Evolutionary conservation across 73 alveolate species (phyloP), one percentile per base, ranked within the genome.

Genomic region (Tetrahymena borealis): DNA sequence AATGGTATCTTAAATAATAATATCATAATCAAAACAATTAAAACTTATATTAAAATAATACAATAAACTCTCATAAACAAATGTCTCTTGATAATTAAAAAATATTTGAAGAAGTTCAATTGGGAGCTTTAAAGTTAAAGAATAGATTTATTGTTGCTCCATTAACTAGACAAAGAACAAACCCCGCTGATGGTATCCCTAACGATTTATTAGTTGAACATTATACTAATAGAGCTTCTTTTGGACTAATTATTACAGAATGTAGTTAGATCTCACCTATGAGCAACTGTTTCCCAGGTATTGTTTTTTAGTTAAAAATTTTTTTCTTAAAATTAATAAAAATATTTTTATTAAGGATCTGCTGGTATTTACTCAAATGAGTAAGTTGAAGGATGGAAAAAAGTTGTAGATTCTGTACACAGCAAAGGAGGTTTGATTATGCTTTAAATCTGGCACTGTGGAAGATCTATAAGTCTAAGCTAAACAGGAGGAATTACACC

Each of bases 141-240:
- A 95, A 95, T 77, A 43, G 97, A 90, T 91, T 95, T 32, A 91
- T 91, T 32, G 79, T 93, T 85, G 92, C 96, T n/a, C 96, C 97
- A 15, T 39, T 95, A 33, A 90, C 95, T 16, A 90, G 97, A 78
- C 39, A 92, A 33, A 90, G 97, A 94, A 92, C 96, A 15, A 95
- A 94, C n/a, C 31, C 39, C 31, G 78, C 39, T 11, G 96, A 93
- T 90, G 79, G 91, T 36, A 90, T 91, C 12, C 96, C 96, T n/a
- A 93, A 31, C 20, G 96, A 93, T 11, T 41, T 93, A 38, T 39
- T 93, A 33, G 91, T 91, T 5, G 39, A 90, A 38, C 90, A 93
- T 38, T 93, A 93, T 35, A 91, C 90, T 11, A 33, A 60, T 12
- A 93, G 95, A 93, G 95, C 95, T 39, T 43, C 78, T 31, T 91